Evolutionary conservation across 2,329 filamentous ascomycete species (phyloP).

Genomic region (Acephala macrosclerotiorum): DNA sequence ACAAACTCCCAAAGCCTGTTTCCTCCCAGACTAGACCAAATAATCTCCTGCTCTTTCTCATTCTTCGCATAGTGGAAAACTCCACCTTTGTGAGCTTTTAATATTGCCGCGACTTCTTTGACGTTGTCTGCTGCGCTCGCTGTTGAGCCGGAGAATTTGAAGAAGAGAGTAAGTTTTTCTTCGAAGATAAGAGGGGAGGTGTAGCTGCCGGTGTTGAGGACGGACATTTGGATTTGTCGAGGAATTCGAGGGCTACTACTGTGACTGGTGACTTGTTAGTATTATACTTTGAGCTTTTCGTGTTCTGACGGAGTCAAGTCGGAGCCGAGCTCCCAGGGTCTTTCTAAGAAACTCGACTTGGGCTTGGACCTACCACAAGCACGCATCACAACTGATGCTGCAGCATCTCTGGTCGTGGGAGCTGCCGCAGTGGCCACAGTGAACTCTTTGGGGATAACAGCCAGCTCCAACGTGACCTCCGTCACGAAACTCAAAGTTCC

Average conservation of each 20-base stretch:
- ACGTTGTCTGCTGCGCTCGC: slow-evolving; percentile 81
- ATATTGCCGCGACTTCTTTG: slow-evolving; percentile 69
- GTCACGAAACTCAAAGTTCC: slow-evolving; percentile 84
- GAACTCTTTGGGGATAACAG: slow-evolving; percentile 77
- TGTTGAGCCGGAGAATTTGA: slow-evolving; percentile 85
- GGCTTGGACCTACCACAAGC: no score
- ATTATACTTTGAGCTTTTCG: no score
- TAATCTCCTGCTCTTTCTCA: slow-evolving; percentile 72
- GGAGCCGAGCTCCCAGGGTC: no score
- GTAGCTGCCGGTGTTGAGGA: slow-evolving; percentile 77
- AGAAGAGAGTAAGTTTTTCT: slow-evolving; percentile 81
- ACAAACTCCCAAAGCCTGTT: slow-evolving; percentile 84
- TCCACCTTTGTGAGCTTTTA: slow-evolving; percentile 68
- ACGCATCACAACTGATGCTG: slow-evolving; percentile 79
- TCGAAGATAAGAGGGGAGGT: slow-evolving; percentile 77
- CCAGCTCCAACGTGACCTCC: slow-evolving; percentile 80
- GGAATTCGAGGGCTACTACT: slow-evolving; percentile 67
- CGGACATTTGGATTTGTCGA: slow-evolving; percentile 88
- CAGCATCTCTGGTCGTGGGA: slow-evolving; percentile 75
- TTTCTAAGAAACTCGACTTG: no score
- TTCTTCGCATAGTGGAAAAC: slow-evolving; percentile 80
- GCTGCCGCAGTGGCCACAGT: slow-evolving; percentile 84
- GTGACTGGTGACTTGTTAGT: no score
- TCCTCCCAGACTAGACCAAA: slow-evolving; percentile 85
- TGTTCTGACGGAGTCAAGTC: no score